Percentiles rank a stretch among this genome's conserved stretches.
Evolutionary conservation across 306 rosid genomes (phyloP).

Genomic region (Gleditsia sinensis): DNA sequence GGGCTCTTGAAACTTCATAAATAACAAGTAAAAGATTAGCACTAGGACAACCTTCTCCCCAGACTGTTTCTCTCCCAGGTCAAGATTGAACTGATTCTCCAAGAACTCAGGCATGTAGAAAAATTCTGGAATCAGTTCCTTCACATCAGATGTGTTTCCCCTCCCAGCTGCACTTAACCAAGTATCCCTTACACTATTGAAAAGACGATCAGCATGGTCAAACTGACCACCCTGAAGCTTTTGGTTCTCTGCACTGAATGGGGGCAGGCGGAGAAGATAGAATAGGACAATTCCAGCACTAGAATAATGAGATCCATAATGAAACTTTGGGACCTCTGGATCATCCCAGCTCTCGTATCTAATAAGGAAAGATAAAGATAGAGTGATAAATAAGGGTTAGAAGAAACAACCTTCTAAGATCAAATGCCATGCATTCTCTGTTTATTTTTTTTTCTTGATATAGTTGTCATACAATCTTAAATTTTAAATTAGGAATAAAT

Average conservation of each 20-base stretch:
- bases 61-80: constrained; percentile 99
- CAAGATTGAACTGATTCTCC: constrained; percentile 86
- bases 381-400: not conserved
- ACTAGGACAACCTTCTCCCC: constrained; percentile 87
- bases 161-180: constrained; percentile 99
- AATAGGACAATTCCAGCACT: constrained; percentile 99
- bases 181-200: constrained; percentile 92
- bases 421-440: not conserved
- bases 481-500: not conserved
- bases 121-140: constrained; percentile 98
- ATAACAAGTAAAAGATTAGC: constrained; percentile 14
- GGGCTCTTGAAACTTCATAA: constrained; percentile 17
- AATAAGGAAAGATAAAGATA: constrained; percentile 19
- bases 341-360: constrained; percentile 99
- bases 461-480: constrained; percentile 8
- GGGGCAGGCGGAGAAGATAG: constrained; percentile 95
- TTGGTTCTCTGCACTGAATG: constrained; percentile 94
- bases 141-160: constrained; percentile 99
- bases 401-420: constrained; percentile 21
- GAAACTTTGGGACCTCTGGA: constrained; percentile 99
- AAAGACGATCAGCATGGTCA: constrained; percentile 99
- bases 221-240: constrained; percentile 99
- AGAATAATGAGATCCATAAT: constrained; percentile 99
- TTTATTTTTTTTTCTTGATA: not conserved
- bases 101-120: constrained; percentile 96